Base-by-base conservation (phyloP, 116 monocot genomes). In the Trichopus zeylanicus region DNA sequence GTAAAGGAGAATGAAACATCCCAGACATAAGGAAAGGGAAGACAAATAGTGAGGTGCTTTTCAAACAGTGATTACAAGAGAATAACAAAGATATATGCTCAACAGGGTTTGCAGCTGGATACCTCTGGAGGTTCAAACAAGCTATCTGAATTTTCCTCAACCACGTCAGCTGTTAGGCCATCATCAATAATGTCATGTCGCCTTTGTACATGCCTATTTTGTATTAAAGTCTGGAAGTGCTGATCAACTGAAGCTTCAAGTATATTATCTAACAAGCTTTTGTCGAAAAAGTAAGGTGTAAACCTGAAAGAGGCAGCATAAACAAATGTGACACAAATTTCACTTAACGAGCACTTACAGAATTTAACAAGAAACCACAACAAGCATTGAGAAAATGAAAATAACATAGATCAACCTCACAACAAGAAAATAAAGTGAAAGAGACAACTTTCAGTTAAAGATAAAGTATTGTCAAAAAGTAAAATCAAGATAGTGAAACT, bases 71-170 rank as follows among this genome's bases (percentile, higher is more conserved):
- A n/a, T n/a, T n/a, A n/a, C n/a, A n/a, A n/a, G n/a, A n/a, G n/a
- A n/a, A n/a, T n/a, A n/a, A n/a, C n/a, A n/a, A n/a, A n/a, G n/a
- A n/a, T n/a, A n/a, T n/a, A n/a, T n/a, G n/a, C n/a, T n/a, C n/a
- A n/a, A n/a, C 4, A 49, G 5, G 22, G 19, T 28, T 3, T 23
- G 13, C 26, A 21, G 22, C 19, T 19, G 59, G 26, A 27, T 65
- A 98, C 97, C 91, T 98, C 97, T 51, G 77, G 91, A 67, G 91
- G 97, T 42, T 98, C 91, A 71, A 91, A 91, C 15, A 97, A 66
- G 64, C 57, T 83, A 46, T 87, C 91, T 18, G 28, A 58, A 73
- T 51, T 77, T 42, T 98, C 91, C 23, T 97, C 97, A 39, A 77
- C 56, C 35, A 78, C 60, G 56, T 91, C 97, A 21, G 82, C 47